These are phyloP conservation scores for Gamarada debralockiae DNA, from an alignment of 495 filamentous ascomycete genomes.

Conservation along the genomic window DNA sequence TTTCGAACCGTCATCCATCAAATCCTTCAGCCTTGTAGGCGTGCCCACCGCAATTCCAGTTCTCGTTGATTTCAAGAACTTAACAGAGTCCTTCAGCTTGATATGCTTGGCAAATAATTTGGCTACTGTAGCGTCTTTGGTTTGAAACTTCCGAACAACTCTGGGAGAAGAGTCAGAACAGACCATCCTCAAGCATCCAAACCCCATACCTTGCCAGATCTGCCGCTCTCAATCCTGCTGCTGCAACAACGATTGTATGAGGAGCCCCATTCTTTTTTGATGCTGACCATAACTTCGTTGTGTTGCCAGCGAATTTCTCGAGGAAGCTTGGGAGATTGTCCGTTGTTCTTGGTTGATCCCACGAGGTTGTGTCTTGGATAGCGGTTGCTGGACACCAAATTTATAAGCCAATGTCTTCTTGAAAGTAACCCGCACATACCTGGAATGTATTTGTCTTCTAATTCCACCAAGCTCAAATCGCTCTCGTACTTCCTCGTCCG, in stretches of 20 bases:
- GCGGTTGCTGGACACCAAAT: slow-evolving; percentile 4
- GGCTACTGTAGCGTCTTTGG: slow-evolving; percentile 69
- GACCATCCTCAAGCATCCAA: background rate
- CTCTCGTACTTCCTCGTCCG: slow-evolving; percentile 72
- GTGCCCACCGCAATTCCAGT: slow-evolving; percentile 88
- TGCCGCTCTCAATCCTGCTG: slow-evolving; percentile 76
- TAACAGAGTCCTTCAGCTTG: slow-evolving; percentile 82
- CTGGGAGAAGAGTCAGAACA: slow-evolving; percentile 34
- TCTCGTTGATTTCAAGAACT: slow-evolving; percentile 64
- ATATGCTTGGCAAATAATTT: slow-evolving; percentile 99
- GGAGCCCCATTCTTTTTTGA: slow-evolving; percentile 71
- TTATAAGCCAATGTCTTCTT: too few relatives aligned
- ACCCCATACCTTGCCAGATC: slow-evolving; percentile 61
- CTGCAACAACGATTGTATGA: slow-evolving; percentile 79
- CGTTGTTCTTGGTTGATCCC: slow-evolving; percentile 54
- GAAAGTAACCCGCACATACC: slow-evolving; percentile 58
- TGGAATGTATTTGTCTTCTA: slow-evolving; percentile 77
- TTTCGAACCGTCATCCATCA: slow-evolving; percentile 70
- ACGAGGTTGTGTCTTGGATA: slow-evolving; percentile 70
- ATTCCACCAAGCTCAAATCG: slow-evolving; percentile 74
- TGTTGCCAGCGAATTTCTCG: slow-evolving; percentile 55
- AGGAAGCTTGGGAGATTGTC: slow-evolving; percentile 75
- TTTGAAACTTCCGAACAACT: slow-evolving; percentile 71
- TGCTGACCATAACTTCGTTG: slow-evolving; percentile 52
- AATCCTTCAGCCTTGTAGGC: slow-evolving; percentile 71